Evolutionary conservation across 257 asterid species (phyloP).

Genomic region (Phtheirospermum japonicum): DNA sequence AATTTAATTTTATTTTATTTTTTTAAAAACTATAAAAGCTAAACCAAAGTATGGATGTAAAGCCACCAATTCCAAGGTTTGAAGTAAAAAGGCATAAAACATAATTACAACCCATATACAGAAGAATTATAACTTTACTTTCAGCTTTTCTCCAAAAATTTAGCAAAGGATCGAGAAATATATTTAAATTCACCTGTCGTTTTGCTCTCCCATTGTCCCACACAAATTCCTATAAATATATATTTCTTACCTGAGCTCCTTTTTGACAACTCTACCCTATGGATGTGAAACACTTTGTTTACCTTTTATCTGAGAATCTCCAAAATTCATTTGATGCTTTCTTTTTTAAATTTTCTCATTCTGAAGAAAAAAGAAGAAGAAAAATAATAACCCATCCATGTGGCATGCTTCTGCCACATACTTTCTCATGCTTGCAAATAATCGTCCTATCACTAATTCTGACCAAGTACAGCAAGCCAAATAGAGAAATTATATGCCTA

Average conservation of each 20-base stretch:
- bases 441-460: not conserved
- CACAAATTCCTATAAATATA: not conserved
- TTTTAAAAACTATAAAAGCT: too few relatives aligned
- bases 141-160: not conserved
- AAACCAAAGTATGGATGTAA: too few relatives aligned
- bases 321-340: not conserved
- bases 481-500: constrained; percentile 9
- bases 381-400: not conserved
- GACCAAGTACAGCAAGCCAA: constrained; percentile 5
- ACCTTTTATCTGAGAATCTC: not conserved
- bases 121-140: too few relatives aligned
- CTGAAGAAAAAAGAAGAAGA: not conserved
- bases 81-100: too few relatives aligned
- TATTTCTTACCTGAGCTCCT: not conserved
- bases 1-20: too few relatives aligned
- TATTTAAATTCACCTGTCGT: not conserved
- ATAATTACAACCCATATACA: too few relatives aligned
- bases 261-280: not conserved
- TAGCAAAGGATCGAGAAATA: not conserved
- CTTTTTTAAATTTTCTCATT: not conserved
- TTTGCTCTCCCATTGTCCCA: not conserved
- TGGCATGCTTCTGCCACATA: constrained; percentile 11
- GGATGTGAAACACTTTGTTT: not conserved
- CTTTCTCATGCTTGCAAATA: not conserved
- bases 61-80: too few relatives aligned